Evolutionary conservation across 1,284 basidiomycete species (phyloP), one percentile per base, ranked within the genome.

Genomic region (Boletus coffeatus): DNA sequence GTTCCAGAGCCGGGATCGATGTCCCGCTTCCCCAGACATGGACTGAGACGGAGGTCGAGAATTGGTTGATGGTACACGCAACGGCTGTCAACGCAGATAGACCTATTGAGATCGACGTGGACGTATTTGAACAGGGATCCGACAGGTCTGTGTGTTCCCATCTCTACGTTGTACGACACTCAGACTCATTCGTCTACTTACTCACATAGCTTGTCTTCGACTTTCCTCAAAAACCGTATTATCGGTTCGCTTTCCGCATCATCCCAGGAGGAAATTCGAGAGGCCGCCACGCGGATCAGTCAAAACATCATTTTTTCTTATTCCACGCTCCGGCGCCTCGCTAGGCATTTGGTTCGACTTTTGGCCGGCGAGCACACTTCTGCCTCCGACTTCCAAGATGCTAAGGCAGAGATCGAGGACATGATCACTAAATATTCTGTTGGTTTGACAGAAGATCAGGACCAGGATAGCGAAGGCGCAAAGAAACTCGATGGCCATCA

Each of bases 291-390:
- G 10, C 65, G 46, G 1, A 62, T 77, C 25, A 13, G 57, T 6
- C 71, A 70, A 56, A 74, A 70, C n/a, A 50, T 73, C 18, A 39
- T 77, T 11, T 76, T 76, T 59, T 58, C 62, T 11, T 67, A 74
- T 43, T 70, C 70, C 2, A 73, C 71, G 2, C 67, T 74, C 48
- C 56, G 57, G 9, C 59, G 9, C 2, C 67, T 76, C 1, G 66
- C 70, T 0, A 32, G 18, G 7, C 64, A 65, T 52, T 25, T 74
- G 25, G 60, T 63, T 10, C 58, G 53, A n/a, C 8, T 66, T 29
- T 59, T 73, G 13, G 55, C 39, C 4, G 34, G 62, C n/a, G 55
- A 60, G 16, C 62, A 65, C 4, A 9, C 25, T 21, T 53, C 56
- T 9, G 13, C 59, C n/a, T 36, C 56, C 8, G 3, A 2, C 11